Base-by-base conservation (phyloP, 345 rosid species). In the Hypericum androsaemum region DNA sequence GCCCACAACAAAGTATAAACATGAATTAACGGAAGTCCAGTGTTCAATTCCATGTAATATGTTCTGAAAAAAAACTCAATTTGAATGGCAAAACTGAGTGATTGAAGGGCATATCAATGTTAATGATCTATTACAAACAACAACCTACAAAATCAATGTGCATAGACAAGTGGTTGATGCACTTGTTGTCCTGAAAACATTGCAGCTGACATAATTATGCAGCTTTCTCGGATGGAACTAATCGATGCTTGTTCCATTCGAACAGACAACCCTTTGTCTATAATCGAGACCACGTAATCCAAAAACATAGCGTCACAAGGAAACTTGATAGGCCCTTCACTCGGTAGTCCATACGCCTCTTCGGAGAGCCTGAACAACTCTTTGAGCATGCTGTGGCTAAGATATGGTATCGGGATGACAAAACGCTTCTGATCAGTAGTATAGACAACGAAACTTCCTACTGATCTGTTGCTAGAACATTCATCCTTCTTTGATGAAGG, bases 321-420 rank as follows among this genome's bases (percentile, higher is more conserved):
- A 36, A 74, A 48, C 1, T 52, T 71, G 51, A 77, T 59, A 10
- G 64, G 72, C 2, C 68, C 59, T 0, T 56, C 12, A 10, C 62
- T 48, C 0, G 74, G 66, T 5, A 57, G 44, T 22, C 72, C 82
- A 16, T 57, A 61, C 56, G 71, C 77, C 17, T 78, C 71, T 50
- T 68, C 70, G 11, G 74, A 67, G 43, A 62, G 16, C 6, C 0
- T 43, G 47, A 69, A 52, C 14, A 74, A 66, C 54, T 67, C 56
- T 11, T 52, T 37, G 10, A 60, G 55, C 43, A 74, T 45, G 10
- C 39, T 11, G 7, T 47, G 59, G 42, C 43, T 17, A 17, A 78
- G 64, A 52, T 58, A 53, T 43, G 32, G 38, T 32, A 74, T 57
- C 0, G 80, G 74, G 40, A 74, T 58, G 44, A 47, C 35, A 22